These are phyloP conservation scores for Cryptococcus sp. DNA, from an alignment of 1,284 basidiomycete genomes.

Conservation along the genomic window DNA sequence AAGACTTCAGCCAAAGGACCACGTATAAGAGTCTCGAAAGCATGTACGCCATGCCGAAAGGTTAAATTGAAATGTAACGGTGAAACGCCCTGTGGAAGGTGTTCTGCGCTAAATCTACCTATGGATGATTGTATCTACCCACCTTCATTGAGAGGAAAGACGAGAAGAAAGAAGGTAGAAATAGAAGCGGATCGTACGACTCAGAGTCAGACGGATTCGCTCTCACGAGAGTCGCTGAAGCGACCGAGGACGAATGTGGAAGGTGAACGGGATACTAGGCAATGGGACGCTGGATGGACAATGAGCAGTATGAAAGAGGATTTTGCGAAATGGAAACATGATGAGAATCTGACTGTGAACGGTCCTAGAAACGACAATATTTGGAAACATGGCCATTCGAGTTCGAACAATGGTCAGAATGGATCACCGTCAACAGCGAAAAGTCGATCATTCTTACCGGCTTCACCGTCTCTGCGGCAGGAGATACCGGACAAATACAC, in stretches of 20 bases:
- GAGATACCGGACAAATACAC: slow-evolving; percentile 4
- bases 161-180: neutral
- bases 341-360: neutral
- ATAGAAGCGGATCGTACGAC: neutral
- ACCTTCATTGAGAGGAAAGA: neutral
- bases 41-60: neutral
- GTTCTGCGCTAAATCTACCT: neutral
- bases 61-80: neutral
- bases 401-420: neutral
- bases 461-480: neutral
- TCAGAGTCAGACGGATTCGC: neutral
- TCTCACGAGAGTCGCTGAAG: neutral
- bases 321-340: neutral
- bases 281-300: neutral
- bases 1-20: too few relatives aligned
- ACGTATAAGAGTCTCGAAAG: neutral
- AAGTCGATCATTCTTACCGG: neutral
- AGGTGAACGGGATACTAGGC: neutral
- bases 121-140: neutral
- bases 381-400: neutral
- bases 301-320: neutral
- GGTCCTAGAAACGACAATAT: neutral
- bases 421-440: neutral
- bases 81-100: neutral
- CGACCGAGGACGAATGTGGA: neutral